Evolutionary conservation across 805 yeast species (phyloP).

Genomic region (Saccharomycopsis oosterbeekiorum): DNA sequence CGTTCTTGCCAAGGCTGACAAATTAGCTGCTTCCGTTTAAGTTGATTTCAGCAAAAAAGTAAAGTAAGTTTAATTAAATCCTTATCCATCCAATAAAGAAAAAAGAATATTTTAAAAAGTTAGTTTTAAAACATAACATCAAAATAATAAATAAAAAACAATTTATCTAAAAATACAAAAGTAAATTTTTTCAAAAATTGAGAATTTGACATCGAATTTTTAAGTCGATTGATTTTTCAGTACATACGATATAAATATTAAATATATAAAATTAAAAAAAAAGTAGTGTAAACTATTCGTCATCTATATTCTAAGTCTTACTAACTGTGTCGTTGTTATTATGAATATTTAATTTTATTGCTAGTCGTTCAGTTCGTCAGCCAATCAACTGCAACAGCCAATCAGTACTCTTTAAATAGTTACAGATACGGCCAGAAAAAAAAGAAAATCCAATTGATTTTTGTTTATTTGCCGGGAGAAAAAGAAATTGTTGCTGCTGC

Average conservation of each 20-base stretch:
- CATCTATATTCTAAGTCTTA: too few species aligned
- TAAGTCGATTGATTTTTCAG: not conserved
- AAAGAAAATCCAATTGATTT: too few species aligned
- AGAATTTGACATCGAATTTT: not conserved
- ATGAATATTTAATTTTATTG: too few species aligned
- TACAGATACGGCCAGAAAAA: too few species aligned
- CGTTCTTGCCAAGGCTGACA: slow-evolving; percentile 97
- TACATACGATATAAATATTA: not conserved
- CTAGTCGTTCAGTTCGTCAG: too few species aligned
- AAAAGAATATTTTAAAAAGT: not conserved
- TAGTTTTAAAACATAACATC: slow-evolving; percentile 1
- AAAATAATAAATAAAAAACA: slow-evolving; percentile 1
- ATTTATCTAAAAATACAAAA: not conserved
- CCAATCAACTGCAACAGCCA: too few species aligned
- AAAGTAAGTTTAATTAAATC: not conserved
- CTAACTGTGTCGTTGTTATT: too few species aligned
- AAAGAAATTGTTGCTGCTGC: too few species aligned
- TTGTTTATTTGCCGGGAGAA: too few species aligned
- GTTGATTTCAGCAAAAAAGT: not conserved
- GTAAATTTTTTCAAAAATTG: not conserved
- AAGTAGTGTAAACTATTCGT: not conserved
- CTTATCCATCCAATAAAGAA: not conserved
- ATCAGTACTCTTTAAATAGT: too few species aligned
- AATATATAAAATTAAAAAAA: not conserved
- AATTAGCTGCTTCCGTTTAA: slow-evolving; percentile 50